These are phyloP conservation scores for Juglanconis sp. DNA, from an alignment of 2,329 filamentous ascomycete genomes.

Conservation along the genomic window DNA sequence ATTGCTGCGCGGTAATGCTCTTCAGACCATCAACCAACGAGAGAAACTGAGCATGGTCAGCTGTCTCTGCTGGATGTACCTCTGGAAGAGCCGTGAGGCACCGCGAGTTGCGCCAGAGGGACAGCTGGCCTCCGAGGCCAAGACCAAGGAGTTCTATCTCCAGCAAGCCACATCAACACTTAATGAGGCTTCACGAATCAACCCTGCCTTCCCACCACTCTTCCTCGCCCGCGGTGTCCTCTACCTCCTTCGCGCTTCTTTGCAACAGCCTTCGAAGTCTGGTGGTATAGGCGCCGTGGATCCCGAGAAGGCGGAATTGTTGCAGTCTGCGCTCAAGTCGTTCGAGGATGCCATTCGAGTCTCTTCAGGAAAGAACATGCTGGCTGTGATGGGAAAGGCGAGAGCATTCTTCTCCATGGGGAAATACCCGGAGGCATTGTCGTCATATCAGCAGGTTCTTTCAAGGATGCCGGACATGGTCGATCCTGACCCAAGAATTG, in stretches of 20 bases:
- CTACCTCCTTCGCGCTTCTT: conserved; percentile 80
- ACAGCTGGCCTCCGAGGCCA: conserved; percentile 64
- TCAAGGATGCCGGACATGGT: conserved; percentile 81
- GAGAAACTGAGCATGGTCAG: conserved; percentile 83
- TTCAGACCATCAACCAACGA: conserved; percentile 67
- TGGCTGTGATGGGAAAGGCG: conserved; percentile 87
- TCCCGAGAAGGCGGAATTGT: conserved; percentile 71
- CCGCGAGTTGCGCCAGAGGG: conserved; percentile 61
- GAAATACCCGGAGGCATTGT: conserved; percentile 78
- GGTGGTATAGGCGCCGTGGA: conserved; percentile 61
- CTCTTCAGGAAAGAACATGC: conserved; percentile 82
- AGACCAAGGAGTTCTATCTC: conserved; percentile 91
- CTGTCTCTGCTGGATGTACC: conserved; percentile 85
- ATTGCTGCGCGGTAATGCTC: conserved; percentile 69
- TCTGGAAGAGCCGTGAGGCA: conserved; percentile 84
- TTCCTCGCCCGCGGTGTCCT: conserved; percentile 89
- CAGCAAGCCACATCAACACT: conserved; percentile 85
- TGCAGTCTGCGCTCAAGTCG: conserved; percentile 83
- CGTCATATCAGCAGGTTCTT: conserved; percentile 82
- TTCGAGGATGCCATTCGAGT: conserved; percentile 91
- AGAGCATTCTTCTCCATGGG: conserved; percentile 82
- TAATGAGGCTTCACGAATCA: conserved; percentile 93
- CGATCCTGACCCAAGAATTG: conserved; percentile 92
- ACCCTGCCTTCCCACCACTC: conserved; percentile 85
- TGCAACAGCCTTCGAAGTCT: conserved; percentile 71